Evolutionary conservation across 805 yeast genomes (phyloP).

Genomic region (Spathaspora passalidarum): DNA sequence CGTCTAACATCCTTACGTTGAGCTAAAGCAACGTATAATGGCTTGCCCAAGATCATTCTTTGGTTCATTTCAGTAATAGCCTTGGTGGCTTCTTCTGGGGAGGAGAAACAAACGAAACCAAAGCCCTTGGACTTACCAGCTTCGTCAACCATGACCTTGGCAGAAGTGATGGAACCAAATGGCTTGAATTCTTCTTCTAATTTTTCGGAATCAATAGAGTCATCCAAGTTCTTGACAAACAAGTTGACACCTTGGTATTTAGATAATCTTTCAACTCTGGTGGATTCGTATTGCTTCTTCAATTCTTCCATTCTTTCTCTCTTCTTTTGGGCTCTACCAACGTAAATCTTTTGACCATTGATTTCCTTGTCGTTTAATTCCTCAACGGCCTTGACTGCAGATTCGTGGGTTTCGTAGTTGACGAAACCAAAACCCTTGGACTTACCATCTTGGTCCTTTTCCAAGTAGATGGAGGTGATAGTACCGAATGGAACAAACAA

Average conservation of each 20-base stretch:
- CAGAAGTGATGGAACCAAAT: constrained; percentile 93
- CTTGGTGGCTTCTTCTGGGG: constrained; percentile 98
- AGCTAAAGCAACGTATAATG: constrained; percentile 96
- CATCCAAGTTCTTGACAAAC: constrained; percentile 95
- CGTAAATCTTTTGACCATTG: constrained; percentile 83
- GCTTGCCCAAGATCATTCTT: constrained; percentile 91
- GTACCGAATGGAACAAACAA: constrained; percentile 73
- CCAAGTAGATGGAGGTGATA: constrained; percentile 79
- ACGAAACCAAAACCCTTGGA: constrained; percentile 96
- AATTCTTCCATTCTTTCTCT: constrained; percentile 95
- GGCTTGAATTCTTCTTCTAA: constrained; percentile 90
- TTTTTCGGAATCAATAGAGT: constrained; percentile 84
- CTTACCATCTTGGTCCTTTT: constrained; percentile 81
- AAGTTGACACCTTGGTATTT: constrained; percentile 98
- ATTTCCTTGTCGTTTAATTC: constrained; percentile 84
- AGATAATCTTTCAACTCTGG: constrained; percentile 84
- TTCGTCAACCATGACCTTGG: constrained; percentile 94
- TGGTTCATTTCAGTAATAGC: constrained; percentile 99
- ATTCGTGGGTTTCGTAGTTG: constrained; percentile 82
- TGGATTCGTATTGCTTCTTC: constrained; percentile 89
- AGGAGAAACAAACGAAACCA: constrained; percentile 96
- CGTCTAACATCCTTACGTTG: constrained; percentile 98
- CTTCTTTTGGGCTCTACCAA: constrained; percentile 99
- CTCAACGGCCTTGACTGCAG: constrained; percentile 89
- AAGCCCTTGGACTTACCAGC: constrained; percentile 95